These are phyloP conservation scores for Pinus albicaulis DNA, from an alignment of 75 land plant species.

Conservation along the genomic window DNA sequence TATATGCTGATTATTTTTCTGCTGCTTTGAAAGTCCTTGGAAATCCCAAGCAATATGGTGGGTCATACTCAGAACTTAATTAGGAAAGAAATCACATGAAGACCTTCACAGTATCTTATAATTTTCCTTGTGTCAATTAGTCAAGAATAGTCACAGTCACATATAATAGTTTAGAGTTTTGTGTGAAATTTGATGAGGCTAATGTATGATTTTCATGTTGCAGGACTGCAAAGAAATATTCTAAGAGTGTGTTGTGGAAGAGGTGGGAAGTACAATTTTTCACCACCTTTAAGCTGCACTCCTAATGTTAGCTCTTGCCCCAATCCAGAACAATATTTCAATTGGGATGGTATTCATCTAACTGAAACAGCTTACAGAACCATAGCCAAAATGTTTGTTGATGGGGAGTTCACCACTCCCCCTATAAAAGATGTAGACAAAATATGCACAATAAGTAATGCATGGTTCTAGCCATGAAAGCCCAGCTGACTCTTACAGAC, in stretches of 20 bases:
- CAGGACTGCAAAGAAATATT: background rate
- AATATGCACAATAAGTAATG: background rate
- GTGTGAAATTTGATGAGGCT: no score
- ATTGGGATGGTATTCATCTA: conserved; percentile 8
- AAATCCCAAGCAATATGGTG: background rate
- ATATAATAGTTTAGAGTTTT: no score
- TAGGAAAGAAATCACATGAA: background rate
- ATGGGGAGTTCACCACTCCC: background rate
- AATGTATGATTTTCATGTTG: background rate
- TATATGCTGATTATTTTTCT: conserved; percentile 5
- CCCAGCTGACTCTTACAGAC: no score
- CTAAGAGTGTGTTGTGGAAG: background rate
- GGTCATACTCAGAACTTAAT: background rate
- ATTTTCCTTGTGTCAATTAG: no score
- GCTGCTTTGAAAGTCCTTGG: background rate
- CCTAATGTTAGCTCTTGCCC: background rate
- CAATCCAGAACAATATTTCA: background rate
- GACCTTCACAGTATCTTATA: background rate
- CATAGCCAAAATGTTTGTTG: background rate
- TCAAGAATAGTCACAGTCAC: no score
- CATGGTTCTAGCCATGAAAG: no score
- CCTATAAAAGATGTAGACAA: background rate
- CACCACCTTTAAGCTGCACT: background rate
- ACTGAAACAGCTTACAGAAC: conserved; percentile 1
- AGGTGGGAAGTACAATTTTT: conserved; percentile 4